Percentiles rank a stretch among this genome's conserved stretches.
Evolutionary conservation across 306 rosid genomes (phyloP).

Genomic region (cucumber (Cucumis sativus)): DNA sequence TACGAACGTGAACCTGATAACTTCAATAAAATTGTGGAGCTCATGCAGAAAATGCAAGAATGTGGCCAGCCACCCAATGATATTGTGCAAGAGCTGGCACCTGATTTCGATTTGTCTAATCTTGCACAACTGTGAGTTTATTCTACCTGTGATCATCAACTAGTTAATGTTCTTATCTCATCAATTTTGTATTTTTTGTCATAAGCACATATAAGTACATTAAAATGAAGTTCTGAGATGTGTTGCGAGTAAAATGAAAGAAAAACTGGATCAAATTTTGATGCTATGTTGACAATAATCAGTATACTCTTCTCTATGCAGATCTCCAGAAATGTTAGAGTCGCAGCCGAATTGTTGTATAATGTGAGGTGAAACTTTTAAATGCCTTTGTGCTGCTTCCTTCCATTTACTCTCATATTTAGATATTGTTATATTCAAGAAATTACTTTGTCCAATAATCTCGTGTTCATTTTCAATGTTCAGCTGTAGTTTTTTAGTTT

Average conservation of each 20-base stretch:
- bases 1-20: constrained; percentile 66
- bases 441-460: background rate
- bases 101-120: constrained; percentile 65
- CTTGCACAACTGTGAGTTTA: constrained; percentile 76
- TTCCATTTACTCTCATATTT: constrained; percentile 2
- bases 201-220: background rate
- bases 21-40: constrained; percentile 70
- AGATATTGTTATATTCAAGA: background rate
- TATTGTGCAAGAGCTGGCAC: constrained; percentile 75
- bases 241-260: background rate
- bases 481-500: background rate
- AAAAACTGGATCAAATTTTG: background rate
- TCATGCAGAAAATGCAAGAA: constrained; percentile 99
- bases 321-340: constrained; percentile 78
- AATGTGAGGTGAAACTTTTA: constrained; percentile 40
- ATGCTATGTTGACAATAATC: background rate
- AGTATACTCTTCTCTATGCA: constrained; percentile 21
- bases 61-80: constrained; percentile 94
- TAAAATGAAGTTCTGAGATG: background rate
- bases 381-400: background rate
- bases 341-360: constrained; percentile 60
- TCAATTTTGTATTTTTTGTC: background rate
- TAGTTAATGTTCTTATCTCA: background rate
- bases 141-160: background rate
- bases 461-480: background rate